These are phyloP conservation scores for Ceratobasidium sp. DNA, from an alignment of 1,284 basidiomycete genomes.

Conservation along the genomic window DNA sequence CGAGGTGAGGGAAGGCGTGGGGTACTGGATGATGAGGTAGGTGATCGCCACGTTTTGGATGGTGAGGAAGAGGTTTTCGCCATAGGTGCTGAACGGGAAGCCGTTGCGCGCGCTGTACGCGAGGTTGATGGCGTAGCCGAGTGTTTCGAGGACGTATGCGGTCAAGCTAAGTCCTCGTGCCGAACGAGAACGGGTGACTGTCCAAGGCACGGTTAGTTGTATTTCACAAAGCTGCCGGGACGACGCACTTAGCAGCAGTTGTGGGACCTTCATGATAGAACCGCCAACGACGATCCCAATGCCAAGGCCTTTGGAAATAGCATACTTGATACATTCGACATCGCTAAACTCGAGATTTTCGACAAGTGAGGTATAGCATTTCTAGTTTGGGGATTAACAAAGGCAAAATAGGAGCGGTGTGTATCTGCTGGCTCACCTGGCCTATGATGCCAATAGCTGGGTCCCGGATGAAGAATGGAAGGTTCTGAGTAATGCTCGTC, in stretches of 20 bases:
- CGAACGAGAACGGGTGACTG: slow-evolving; percentile 74
- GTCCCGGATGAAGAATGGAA: slow-evolving; percentile 86
- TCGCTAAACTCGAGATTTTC: slow-evolving; percentile 91
- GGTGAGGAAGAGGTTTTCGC: slow-evolving; percentile 91
- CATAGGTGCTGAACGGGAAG: slow-evolving; percentile 96
- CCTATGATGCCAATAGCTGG: slow-evolving; percentile 87
- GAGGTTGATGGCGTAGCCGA: slow-evolving; percentile 87
- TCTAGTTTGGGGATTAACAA: slow-evolving; percentile 60
- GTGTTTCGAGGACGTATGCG: slow-evolving; percentile 86
- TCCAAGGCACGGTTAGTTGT: background rate
- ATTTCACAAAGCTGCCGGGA: background rate
- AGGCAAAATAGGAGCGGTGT: slow-evolving; percentile 27
- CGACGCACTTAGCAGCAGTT: slow-evolving; percentile 78
- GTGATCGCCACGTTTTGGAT: slow-evolving; percentile 87
- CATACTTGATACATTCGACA: slow-evolving; percentile 88
- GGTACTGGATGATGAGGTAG: slow-evolving; percentile 79
- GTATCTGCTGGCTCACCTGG: slow-evolving; percentile 64
- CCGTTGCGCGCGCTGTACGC: slow-evolving; percentile 86
- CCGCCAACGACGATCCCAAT: slow-evolving; percentile 94
- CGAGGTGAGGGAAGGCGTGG: slow-evolving; percentile 57
- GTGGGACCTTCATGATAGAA: slow-evolving; percentile 95
- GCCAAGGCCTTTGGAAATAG: slow-evolving; percentile 92
- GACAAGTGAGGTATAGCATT: slow-evolving; percentile 84
- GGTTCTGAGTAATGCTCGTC: slow-evolving; percentile 62
- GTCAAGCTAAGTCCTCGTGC: slow-evolving; percentile 87